phyloP scores from a whole-genome alignment of 768 basidiomycete genomes.

The Leccinum incarnatum region DNA sequence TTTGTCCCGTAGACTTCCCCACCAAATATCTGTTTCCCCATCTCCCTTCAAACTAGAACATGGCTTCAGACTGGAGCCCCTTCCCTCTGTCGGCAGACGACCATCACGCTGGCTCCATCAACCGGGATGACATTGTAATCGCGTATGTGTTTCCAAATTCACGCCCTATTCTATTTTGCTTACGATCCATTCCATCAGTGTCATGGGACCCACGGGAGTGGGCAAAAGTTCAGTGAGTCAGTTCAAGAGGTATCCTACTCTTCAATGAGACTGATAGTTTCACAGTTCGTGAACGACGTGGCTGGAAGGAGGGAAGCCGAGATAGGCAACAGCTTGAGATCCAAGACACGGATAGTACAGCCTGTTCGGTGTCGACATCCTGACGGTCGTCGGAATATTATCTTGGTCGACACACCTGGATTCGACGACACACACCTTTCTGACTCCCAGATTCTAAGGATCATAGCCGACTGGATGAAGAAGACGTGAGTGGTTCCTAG shows the following conservation, averaged over 20 bases:
- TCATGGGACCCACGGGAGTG: slow-evolving; percentile 17
- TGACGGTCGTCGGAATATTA: slow-evolving; percentile 10
- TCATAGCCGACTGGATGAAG: slow-evolving; percentile 17
- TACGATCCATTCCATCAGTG: background rate
- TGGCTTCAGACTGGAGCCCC: background rate
- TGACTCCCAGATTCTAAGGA: slow-evolving; percentile 9
- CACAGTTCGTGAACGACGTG: slow-evolving; percentile 12
- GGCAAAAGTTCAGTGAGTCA: slow-evolving; percentile 22
- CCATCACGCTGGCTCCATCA: background rate
- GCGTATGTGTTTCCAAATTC: slow-evolving; percentile 9
- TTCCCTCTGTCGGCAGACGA: too few relatives aligned
- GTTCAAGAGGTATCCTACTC: background rate
- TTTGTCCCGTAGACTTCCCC: background rate
- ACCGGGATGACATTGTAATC: slow-evolving; percentile 13
- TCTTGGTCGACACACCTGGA: slow-evolving; percentile 20
- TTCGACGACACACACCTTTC: slow-evolving; percentile 15
- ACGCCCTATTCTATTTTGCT: background rate
- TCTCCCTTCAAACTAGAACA: background rate
- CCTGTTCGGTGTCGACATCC: slow-evolving; percentile 14
- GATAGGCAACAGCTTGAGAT: background rate
- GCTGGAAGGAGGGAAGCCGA: background rate
- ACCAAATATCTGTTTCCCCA: background rate
- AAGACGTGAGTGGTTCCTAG: slow-evolving; percentile 8
- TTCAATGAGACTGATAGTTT: background rate
- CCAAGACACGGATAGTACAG: slow-evolving; percentile 8